Conservation (phyloP, 306 rosid species). For the Fagus crenata region DNA sequence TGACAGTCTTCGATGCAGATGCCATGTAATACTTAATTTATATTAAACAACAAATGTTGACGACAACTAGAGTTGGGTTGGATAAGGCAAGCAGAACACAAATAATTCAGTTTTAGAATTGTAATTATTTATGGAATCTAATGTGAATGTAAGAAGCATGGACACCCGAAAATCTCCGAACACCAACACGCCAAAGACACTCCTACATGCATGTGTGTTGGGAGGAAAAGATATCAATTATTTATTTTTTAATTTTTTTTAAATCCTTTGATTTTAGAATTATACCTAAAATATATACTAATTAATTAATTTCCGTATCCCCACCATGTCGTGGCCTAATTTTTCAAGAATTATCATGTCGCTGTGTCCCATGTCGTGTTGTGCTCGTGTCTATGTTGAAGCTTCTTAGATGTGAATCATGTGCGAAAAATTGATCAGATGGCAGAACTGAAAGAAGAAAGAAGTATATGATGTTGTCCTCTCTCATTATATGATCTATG, state of each 20-base stretch:
- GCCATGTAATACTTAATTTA: not conserved
- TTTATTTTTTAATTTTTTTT: too few species aligned
- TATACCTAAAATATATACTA: too few species aligned
- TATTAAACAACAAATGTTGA: not conserved
- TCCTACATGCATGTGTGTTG: too few species aligned
- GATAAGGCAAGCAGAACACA: slow-evolving; percentile 5
- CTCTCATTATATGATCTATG: not conserved
- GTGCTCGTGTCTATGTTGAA: too few species aligned
- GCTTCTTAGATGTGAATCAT: too few species aligned
- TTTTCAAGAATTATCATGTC: too few species aligned
- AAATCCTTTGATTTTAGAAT: too few species aligned
- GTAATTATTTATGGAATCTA: not conserved
- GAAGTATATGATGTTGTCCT: not conserved
- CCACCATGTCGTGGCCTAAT: too few species aligned
- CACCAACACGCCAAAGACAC: too few species aligned
- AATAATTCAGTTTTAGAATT: not conserved
- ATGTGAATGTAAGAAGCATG: not conserved
- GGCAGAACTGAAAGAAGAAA: slow-evolving; percentile 3
- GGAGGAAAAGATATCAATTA: too few species aligned
- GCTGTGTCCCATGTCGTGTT: too few species aligned
- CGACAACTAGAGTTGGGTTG: not conserved
- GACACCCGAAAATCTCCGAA: not conserved
- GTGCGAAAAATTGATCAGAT: not conserved
- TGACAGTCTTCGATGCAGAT: not conserved
- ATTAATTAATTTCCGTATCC: too few species aligned